Evolutionary conservation across 768 basidiomycete species (phyloP).

Genomic region (Auricularia heimuer): DNA sequence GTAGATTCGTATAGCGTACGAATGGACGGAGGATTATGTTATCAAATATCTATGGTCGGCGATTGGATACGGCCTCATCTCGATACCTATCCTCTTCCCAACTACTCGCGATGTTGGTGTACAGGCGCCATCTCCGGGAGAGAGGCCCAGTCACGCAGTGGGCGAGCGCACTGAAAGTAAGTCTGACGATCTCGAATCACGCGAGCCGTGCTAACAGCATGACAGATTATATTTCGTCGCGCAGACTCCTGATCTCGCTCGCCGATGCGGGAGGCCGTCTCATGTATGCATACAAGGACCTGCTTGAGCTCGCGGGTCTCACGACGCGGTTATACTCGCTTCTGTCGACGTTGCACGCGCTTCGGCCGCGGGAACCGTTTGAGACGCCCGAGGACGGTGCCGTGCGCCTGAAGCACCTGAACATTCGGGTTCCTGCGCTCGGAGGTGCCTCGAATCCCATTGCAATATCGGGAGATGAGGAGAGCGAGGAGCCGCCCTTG

Average conservation of each 20-base stretch:
- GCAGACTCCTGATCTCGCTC: constrained; percentile 83
- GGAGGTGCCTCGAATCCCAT: not conserved
- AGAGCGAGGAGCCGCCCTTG: constrained; percentile 34
- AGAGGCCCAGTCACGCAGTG: constrained; percentile 19
- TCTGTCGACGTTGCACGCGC: constrained; percentile 72
- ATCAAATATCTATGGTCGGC: constrained; percentile 97
- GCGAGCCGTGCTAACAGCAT: not conserved
- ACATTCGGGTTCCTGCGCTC: constrained; percentile 52
- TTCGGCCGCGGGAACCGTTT: constrained; percentile 41
- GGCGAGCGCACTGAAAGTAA: constrained; percentile 43
- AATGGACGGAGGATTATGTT: constrained; percentile 94
- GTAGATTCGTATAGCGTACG: constrained; percentile 82
- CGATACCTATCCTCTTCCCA: constrained; percentile 77
- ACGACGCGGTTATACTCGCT: constrained; percentile 85
- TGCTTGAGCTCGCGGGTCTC: constrained; percentile 89
- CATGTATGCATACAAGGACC: constrained; percentile 95
- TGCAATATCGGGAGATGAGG: not conserved
- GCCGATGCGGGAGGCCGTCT: constrained; percentile 92
- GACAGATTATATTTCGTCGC: constrained; percentile 83
- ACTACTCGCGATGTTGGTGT: constrained; percentile 30
- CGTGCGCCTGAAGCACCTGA: constrained; percentile 58
- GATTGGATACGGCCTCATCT: constrained; percentile 83
- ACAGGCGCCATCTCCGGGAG: constrained; percentile 3
- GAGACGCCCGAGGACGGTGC: constrained; percentile 29
- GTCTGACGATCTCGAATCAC: constrained; percentile 6